These are phyloP conservation scores for Vitis amurensis DNA, from an alignment of 164 flowering plant species.

Conservation along the genomic window DNA sequence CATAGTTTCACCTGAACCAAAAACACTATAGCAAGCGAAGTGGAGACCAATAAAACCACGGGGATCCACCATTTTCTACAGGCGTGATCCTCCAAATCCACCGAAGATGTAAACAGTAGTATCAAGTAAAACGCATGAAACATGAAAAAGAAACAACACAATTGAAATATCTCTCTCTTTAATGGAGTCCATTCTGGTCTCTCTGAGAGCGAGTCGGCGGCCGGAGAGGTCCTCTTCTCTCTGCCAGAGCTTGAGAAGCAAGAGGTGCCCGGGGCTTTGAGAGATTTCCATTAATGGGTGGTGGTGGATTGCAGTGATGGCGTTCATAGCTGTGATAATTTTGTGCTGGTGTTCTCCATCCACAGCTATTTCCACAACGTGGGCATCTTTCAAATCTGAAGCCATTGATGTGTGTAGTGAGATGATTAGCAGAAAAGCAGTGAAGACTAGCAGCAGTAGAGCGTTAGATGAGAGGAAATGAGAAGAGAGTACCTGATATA, in stretches of 20 bases:
- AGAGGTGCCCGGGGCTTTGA: slow-evolving; percentile 82
- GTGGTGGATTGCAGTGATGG: slow-evolving; percentile 50
- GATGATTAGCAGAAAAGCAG: too few species aligned
- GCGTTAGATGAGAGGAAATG: too few species aligned
- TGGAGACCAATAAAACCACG: slow-evolving; percentile 34
- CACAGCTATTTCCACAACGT: slow-evolving; percentile 74
- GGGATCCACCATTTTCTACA: slow-evolving; percentile 83
- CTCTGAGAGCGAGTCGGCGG: slow-evolving; percentile 47
- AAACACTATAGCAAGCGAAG: slow-evolving; percentile 50
- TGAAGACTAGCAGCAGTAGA: too few species aligned
- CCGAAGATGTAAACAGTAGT: slow-evolving; percentile 56
- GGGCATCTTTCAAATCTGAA: slow-evolving; percentile 42
- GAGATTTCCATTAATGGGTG: slow-evolving; percentile 92
- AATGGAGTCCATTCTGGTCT: slow-evolving; percentile 52
- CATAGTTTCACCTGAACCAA: slow-evolving; percentile 67
- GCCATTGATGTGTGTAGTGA: slow-evolving; percentile 40
- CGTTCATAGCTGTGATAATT: slow-evolving; percentile 9
- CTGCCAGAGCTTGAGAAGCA: slow-evolving; percentile 92
- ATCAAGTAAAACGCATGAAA: slow-evolving; percentile 68
- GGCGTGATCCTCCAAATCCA: slow-evolving; percentile 10
- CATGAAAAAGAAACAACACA: slow-evolving; percentile 64
- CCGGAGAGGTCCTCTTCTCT: slow-evolving; percentile 72
- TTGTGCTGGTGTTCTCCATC: slow-evolving; percentile 53
- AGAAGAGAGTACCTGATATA: too few species aligned
- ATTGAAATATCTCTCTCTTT: slow-evolving; percentile 60